Evolutionary conservation across 331 rosid species (phyloP).

Genomic region (Prunus yedoensis): DNA sequence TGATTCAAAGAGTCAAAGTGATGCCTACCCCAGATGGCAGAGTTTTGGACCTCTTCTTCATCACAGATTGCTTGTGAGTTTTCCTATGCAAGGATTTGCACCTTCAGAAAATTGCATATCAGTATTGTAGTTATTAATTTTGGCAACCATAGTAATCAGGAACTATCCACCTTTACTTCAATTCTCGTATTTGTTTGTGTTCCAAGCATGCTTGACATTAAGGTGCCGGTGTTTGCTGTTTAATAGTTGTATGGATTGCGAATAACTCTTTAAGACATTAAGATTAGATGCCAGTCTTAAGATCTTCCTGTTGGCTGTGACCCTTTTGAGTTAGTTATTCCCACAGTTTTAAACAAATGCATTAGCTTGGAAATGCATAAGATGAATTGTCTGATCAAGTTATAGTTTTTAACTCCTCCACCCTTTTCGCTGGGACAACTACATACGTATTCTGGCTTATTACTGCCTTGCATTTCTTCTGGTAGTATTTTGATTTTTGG

Average conservation of each 20-base stretch:
- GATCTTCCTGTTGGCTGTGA: neutral
- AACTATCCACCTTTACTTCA: no score
- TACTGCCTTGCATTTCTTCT: neutral
- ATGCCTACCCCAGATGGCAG: slow-evolving; percentile 93
- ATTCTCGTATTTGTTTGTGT: no score
- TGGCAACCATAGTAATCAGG: no score
- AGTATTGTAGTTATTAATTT: no score
- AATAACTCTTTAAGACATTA: no score
- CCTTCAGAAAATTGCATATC: neutral
- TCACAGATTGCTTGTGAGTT: slow-evolving; percentile 78
- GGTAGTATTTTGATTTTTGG: neutral
- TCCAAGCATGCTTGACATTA: no score
- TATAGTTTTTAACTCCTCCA: neutral
- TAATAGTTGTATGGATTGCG: no score
- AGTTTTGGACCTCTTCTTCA: slow-evolving; percentile 75
- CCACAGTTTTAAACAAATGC: neutral
- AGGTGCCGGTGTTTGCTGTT: no score
- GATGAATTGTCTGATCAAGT: neutral
- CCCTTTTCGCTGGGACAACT: neutral
- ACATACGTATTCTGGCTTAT: neutral
- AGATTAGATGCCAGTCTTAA: neutral
- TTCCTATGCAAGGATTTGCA: slow-evolving; percentile 5
- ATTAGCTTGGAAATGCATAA: neutral
- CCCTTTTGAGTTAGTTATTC: neutral
- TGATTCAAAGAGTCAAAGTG: slow-evolving; percentile 73